Conservation (phyloP, 768 basidiomycete genomes). For the Tylopilus subfusipes region DNA sequence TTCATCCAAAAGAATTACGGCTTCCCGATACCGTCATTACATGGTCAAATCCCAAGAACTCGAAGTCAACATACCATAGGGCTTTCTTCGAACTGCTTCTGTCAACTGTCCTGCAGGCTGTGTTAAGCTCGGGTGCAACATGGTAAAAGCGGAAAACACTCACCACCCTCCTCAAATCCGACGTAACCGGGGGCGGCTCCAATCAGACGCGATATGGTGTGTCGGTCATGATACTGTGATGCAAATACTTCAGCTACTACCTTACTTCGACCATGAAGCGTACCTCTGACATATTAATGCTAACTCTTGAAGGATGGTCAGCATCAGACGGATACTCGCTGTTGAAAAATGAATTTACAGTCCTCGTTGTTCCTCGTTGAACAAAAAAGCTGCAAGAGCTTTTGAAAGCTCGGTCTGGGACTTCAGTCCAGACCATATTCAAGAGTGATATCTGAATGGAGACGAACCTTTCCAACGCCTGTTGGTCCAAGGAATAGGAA, state of each 20-base stretch:
- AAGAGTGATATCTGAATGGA: background rate
- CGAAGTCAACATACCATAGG: slow-evolving; percentile 41
- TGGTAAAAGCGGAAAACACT: slow-evolving; percentile 9
- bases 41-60: background rate
- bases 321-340: background rate
- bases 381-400: slow-evolving; percentile 82
- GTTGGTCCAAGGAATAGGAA: slow-evolving; percentile 91
- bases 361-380: slow-evolving; percentile 83
- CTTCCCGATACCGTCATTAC: slow-evolving; percentile 23
- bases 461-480: slow-evolving; percentile 73
- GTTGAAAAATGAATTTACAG: slow-evolving; percentile 48
- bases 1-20: slow-evolving; percentile 65
- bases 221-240: slow-evolving; percentile 80
- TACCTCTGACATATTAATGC: slow-evolving; percentile 91
- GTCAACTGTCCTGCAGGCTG: slow-evolving; percentile 48
- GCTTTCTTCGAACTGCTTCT: slow-evolving; percentile 60
- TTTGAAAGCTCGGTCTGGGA: slow-evolving; percentile 80
- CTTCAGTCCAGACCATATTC: background rate
- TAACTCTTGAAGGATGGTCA: slow-evolving; percentile 50
- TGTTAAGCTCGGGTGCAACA: background rate
- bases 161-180: slow-evolving; percentile 68
- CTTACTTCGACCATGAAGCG: background rate
- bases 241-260: background rate
- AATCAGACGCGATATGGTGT: slow-evolving; percentile 86
- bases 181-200: slow-evolving; percentile 94